Conservation (phyloP, 1,139 yeast genomes). For the Scheffersomyces insectosa region DNA sequence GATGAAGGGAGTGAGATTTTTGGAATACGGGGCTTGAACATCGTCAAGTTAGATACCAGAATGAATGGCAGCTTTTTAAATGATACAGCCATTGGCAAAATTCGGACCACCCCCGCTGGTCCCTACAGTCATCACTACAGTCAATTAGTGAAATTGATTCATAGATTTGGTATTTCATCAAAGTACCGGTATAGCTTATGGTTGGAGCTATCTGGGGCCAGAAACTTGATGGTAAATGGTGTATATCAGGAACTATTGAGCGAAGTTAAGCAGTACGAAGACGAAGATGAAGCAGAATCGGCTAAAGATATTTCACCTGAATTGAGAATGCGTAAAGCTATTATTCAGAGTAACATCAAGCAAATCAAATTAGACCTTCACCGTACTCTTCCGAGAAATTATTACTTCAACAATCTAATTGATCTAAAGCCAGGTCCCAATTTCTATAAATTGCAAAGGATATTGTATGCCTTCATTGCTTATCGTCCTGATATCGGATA, state of each 20-base stretch:
- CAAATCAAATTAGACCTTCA: slow-evolving; percentile 58
- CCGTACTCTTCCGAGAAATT: slow-evolving; percentile 58
- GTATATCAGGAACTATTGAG: slow-evolving; percentile 40
- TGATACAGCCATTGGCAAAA: background rate
- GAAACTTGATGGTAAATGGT: slow-evolving; percentile 47
- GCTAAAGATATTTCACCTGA: background rate
- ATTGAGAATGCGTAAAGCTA: background rate
- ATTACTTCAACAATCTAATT: slow-evolving; percentile 43
- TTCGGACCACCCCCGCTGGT: background rate
- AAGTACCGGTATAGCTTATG: slow-evolving; percentile 51
- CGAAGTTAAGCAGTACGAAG: slow-evolving; percentile 9
- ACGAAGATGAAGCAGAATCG: slow-evolving; percentile 1
- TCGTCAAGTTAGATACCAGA: slow-evolving; percentile 18
- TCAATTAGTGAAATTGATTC: slow-evolving; percentile 36
- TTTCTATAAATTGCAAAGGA: slow-evolving; percentile 46
- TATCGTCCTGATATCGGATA: slow-evolving; percentile 55
- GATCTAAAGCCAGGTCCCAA: slow-evolving; percentile 56
- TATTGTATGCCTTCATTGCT: slow-evolving; percentile 54
- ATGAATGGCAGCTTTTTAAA: slow-evolving; percentile 3
- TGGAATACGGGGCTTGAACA: slow-evolving; percentile 38
- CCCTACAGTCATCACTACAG: slow-evolving; percentile 8
- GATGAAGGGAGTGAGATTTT: slow-evolving; percentile 27
- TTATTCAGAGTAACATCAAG: slow-evolving; percentile 37
- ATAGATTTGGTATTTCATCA: slow-evolving; percentile 48
- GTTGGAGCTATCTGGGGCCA: slow-evolving; percentile 58